phyloP scores from a whole-genome alignment of 305 asterid species.

The Coffea humblotiana region DNA sequence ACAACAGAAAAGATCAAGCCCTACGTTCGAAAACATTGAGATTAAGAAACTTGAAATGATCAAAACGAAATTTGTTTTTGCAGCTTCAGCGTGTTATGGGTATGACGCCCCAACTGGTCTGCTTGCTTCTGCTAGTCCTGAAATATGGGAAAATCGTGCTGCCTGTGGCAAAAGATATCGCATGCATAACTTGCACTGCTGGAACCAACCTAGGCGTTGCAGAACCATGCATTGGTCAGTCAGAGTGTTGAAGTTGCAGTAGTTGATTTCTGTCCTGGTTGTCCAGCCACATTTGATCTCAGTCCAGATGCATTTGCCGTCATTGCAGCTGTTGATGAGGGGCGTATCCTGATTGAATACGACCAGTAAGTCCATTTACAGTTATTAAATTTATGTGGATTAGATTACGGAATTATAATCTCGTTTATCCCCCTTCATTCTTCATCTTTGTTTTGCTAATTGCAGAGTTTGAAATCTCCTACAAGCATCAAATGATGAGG shows the following conservation, averaged over 20 bases:
- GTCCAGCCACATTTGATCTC: slow-evolving; percentile 7
- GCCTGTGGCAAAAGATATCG: neutral
- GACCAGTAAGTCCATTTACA: neutral
- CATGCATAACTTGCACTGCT: slow-evolving; percentile 8
- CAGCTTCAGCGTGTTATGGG: slow-evolving; percentile 9
- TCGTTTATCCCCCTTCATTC: too few relatives aligned
- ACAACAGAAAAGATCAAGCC: too few relatives aligned
- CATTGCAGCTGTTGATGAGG: slow-evolving; percentile 3
- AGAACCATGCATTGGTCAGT: slow-evolving; percentile 7
- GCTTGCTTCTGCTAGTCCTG: neutral
- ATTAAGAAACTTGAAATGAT: too few relatives aligned
- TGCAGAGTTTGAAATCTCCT: too few relatives aligned
- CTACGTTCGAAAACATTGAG: too few relatives aligned
- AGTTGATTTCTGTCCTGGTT: slow-evolving; percentile 3
- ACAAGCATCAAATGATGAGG: too few relatives aligned
- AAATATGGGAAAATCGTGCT: neutral
- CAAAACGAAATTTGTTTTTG: neutral
- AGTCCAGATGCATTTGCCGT: slow-evolving; percentile 9
- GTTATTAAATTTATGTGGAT: too few relatives aligned
- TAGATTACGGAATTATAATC: too few relatives aligned
- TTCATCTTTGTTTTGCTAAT: too few relatives aligned
- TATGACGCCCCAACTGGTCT: neutral
- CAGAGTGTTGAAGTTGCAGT: neutral
- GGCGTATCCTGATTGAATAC: neutral
- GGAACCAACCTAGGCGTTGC: neutral